Evolutionary conservation across 139 green algal species (phyloP).

Genomic region (Chlamydomonas sp.): DNA sequence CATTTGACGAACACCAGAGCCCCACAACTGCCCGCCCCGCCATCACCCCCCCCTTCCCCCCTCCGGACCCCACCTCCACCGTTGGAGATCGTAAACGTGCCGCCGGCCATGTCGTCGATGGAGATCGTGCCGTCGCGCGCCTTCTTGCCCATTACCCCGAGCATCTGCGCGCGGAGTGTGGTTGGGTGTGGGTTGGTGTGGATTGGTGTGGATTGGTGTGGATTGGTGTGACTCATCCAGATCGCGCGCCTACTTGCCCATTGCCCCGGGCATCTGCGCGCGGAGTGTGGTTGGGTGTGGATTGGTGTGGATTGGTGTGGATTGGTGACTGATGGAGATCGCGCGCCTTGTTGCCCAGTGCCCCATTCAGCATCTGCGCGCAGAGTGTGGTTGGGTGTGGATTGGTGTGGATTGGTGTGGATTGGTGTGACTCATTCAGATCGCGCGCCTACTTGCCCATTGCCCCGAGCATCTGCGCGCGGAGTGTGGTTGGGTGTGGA

Average conservation of each 20-base stretch:
- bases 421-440: background rate
- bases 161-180: constrained; percentile 22
- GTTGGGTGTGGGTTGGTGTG: background rate
- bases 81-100: constrained; percentile 99
- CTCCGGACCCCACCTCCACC: too few relatives aligned
- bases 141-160: constrained; percentile 86
- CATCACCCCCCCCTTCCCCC: too few relatives aligned
- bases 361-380: constrained; percentile 53
- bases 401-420: background rate
- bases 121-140: constrained; percentile 86
- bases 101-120: constrained; percentile 98
- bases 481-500: too few relatives aligned
- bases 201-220: too few relatives aligned
- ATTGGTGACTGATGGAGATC: too few relatives aligned
- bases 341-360: constrained; percentile 87
- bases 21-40: too few relatives aligned
- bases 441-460: too few relatives aligned
- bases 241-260: constrained; percentile 94
- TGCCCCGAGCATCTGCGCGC: too few relatives aligned
- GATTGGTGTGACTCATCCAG: too few relatives aligned
- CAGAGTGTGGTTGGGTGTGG: background rate
- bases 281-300: background rate
- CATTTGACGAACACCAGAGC: too few relatives aligned
- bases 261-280: constrained; percentile 50
- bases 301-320: background rate